Evolutionary conservation across 352 stramenopile genomes (phyloP).

Genomic region (Saprolegnia diclina): DNA sequence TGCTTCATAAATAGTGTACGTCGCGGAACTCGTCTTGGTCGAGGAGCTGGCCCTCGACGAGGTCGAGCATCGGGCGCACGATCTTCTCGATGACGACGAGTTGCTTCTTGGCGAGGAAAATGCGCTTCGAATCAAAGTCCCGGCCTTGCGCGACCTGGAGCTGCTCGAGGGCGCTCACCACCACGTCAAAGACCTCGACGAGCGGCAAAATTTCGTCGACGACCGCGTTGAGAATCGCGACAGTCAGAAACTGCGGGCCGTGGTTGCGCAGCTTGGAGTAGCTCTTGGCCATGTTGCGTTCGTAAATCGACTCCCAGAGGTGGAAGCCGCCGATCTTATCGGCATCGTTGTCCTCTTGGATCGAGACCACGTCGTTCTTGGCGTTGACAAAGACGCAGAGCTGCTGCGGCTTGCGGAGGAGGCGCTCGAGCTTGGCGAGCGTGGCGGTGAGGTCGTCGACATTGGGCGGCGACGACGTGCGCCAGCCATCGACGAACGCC

Average conservation of each 20-base stretch:
- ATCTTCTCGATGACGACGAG: slow-evolving; percentile 68
- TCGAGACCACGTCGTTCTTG: slow-evolving; percentile 57
- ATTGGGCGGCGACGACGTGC: slow-evolving; percentile 41
- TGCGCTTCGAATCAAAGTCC: slow-evolving; percentile 51
- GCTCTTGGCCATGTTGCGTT: slow-evolving; percentile 47
- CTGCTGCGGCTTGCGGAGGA: slow-evolving; percentile 75
- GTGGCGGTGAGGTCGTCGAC: slow-evolving; percentile 47
- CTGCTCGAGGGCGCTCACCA: slow-evolving; percentile 63
- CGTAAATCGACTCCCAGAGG: slow-evolving; percentile 14
- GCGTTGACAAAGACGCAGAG: slow-evolving; percentile 70
- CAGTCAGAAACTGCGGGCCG: slow-evolving; percentile 58
- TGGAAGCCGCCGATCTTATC: slow-evolving; percentile 33
- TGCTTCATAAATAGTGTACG: not conserved
- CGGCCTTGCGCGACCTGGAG: slow-evolving; percentile 50
- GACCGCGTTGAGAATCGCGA: slow-evolving; percentile 76
- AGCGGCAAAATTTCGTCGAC: slow-evolving; percentile 78
- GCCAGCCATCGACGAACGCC: slow-evolving; percentile 65
- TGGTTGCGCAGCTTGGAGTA: slow-evolving; percentile 83
- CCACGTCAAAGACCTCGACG: slow-evolving; percentile 61
- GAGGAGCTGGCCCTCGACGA: slow-evolving; percentile 52
- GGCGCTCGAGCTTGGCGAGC: slow-evolving; percentile 46
- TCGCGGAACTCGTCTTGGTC: slow-evolving; percentile 60
- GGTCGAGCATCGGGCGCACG: slow-evolving; percentile 67
- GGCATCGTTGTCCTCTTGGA: slow-evolving; percentile 46
- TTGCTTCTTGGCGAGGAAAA: slow-evolving; percentile 57